Conservation (phyloP, 2,329 filamentous ascomycete species). For the Stagonosporopsis cucurbitacearum region DNA sequence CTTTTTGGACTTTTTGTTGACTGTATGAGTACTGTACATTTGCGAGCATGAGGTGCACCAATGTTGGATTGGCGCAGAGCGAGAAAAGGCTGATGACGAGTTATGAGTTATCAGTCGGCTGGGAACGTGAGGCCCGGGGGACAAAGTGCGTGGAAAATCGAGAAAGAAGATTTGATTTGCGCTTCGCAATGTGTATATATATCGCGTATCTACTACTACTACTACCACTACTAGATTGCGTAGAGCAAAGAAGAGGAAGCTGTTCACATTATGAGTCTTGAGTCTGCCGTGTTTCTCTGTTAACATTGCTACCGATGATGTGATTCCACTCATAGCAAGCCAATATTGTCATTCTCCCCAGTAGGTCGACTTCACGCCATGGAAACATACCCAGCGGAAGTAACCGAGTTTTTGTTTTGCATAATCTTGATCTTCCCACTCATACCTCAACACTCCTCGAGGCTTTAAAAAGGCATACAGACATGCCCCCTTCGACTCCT, state of each 20-base stretch:
- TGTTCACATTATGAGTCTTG: neutral
- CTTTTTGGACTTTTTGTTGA: neutral
- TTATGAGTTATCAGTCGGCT: neutral
- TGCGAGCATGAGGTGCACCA: conserved; percentile 9
- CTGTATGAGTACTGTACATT: conserved; percentile 16
- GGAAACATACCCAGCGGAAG: too few species aligned
- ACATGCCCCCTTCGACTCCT: too few species aligned
- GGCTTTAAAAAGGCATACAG: too few species aligned
- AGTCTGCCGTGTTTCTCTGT: too few species aligned
- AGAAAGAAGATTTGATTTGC: neutral
- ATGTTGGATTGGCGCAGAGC: neutral
- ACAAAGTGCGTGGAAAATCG: neutral
- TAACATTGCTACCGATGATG: neutral
- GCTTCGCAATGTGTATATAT: conserved; percentile 10
- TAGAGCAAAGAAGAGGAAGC: neutral
- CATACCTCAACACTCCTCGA: too few species aligned
- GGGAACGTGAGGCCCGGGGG: neutral
- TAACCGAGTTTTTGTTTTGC: too few species aligned
- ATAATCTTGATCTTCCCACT: too few species aligned
- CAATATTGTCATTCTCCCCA: too few species aligned
- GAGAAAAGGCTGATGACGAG: neutral
- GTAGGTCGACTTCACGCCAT: too few species aligned
- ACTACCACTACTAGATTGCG: neutral
- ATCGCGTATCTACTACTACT: neutral
- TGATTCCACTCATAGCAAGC: neutral